A percentile compares a stretch with the other conserved stretches of the same genome.
Conservation (phyloP, 257 asterid genomes). For the Solanum gandarillasii region DNA sequence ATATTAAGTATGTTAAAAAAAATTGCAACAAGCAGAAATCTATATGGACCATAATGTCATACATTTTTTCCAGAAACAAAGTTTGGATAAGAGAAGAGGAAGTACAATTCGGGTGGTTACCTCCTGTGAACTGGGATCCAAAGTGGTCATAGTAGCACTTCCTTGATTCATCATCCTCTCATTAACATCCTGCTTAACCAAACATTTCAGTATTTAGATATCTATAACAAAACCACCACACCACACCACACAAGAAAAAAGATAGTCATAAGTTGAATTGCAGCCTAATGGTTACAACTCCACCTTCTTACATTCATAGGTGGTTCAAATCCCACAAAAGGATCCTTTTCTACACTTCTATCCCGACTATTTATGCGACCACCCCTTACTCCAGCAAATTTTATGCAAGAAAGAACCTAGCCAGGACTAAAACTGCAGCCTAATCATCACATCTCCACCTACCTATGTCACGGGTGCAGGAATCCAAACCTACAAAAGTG, state of each 20-base stretch:
- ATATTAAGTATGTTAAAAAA: neutral
- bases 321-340: neutral
- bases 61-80: neutral
- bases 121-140: slow-evolving; percentile 42
- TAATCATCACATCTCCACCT: neutral
- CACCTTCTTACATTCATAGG: neutral
- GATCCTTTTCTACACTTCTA: neutral
- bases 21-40: neutral
- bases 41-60: neutral
- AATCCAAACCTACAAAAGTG: neutral
- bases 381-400: neutral
- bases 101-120: slow-evolving; percentile 19
- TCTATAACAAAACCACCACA: neutral
- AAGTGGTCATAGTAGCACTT: slow-evolving; percentile 27
- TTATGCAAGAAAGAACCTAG: neutral
- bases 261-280: neutral
- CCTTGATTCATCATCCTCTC: slow-evolving; percentile 72
- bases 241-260: neutral
- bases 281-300: neutral
- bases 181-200: slow-evolving; percentile 18
- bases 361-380: neutral
- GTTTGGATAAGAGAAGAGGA: neutral
- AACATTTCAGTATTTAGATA: neutral
- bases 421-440: neutral
- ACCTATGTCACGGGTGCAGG: neutral